Base-by-base conservation (phyloP, 495 filamentous ascomycete species). In the Bryoglossum gracile region DNA sequence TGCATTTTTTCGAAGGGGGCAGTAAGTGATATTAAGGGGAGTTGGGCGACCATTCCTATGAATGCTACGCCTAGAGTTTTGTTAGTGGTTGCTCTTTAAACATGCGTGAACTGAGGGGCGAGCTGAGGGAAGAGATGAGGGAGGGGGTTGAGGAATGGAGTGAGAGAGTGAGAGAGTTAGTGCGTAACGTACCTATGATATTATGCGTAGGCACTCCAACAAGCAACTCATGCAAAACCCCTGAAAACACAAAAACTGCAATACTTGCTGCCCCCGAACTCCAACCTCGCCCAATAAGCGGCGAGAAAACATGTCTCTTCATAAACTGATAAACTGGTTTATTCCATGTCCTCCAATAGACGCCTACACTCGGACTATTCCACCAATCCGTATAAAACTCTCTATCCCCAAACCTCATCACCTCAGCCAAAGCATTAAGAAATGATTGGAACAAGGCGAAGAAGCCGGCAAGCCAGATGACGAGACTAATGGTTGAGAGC, bases 351-450 rank as follows among this genome's bases (percentile, higher is more conserved):
- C 87, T 76, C 92, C 92, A 98, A 70, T 98, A 98, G 6, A 72
- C 73, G 2, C 91, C 87, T 2, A 97, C 68, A 51, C 82, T 86
- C 13, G 81, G 80, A 36, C 82, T 87, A 60, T 98, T 98, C 92
- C 91, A 98, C 92, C 92, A 98, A 49, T 92, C 88, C 1, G 85
- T 82, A 63, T 98, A 98, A 63, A 97, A 98, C 38, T 91, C 83
- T 14, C 92, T 78, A 65, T 98, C 92, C 8, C 81, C 92, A 55
- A 98, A 98, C 28, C 73, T 71, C 72, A 88, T 87, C 5, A 95
- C 69, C 65, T 98, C 92, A 1, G 92, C 90, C 43, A 98, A 65
- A 1, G 87, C 88, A 60, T 98, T 98, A 14, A 98, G 68, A 30
- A 82, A 76, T 3, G 81, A 84, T 60, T 98, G 92, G 67, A 98